These are phyloP conservation scores for Aspergillus phoenicis DNA, from an alignment of 2,329 filamentous ascomycete species.

Conservation along the genomic window DNA sequence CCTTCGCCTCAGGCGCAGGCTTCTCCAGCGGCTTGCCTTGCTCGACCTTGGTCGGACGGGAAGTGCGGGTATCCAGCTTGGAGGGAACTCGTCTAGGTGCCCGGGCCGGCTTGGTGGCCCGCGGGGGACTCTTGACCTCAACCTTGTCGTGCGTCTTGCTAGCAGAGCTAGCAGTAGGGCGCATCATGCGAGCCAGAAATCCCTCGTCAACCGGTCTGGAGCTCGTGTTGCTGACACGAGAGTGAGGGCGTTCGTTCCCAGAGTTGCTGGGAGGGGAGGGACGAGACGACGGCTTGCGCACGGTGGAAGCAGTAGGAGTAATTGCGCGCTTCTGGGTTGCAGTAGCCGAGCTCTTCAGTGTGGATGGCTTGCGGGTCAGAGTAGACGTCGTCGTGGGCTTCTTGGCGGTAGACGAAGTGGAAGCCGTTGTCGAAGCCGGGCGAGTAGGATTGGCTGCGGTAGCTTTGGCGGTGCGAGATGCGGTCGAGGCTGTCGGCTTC, in stretches of 20 bases:
- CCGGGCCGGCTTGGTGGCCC: slow-evolving; percentile 25
- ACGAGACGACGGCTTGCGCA: slow-evolving; percentile 38
- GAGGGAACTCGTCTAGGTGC: slow-evolving; percentile 28
- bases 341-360: slow-evolving; percentile 31
- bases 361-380: slow-evolving; percentile 42
- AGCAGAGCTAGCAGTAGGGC: slow-evolving; percentile 54
- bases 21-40: slow-evolving; percentile 2
- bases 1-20: slow-evolving; percentile 5
- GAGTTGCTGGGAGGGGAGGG: slow-evolving; percentile 34
- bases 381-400: slow-evolving; percentile 21
- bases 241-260: slow-evolving; percentile 41
- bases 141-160: slow-evolving; percentile 52
- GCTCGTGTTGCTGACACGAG: slow-evolving; percentile 42
- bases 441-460: slow-evolving; percentile 46
- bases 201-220: slow-evolving; percentile 47
- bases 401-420: slow-evolving; percentile 46
- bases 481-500: slow-evolving; percentile 28
- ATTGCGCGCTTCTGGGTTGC: slow-evolving; percentile 26
- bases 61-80: slow-evolving; percentile 26
- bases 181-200: slow-evolving; percentile 56
- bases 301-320: slow-evolving; percentile 26
- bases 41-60: slow-evolving; percentile 27
- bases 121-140: slow-evolving; percentile 45
- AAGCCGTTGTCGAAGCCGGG: slow-evolving; percentile 43
- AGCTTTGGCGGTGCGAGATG: slow-evolving; percentile 35